These are phyloP conservation scores for Dioscorea cayenensis DNA, from an alignment of 116 monocot species.

Conservation along the genomic window DNA sequence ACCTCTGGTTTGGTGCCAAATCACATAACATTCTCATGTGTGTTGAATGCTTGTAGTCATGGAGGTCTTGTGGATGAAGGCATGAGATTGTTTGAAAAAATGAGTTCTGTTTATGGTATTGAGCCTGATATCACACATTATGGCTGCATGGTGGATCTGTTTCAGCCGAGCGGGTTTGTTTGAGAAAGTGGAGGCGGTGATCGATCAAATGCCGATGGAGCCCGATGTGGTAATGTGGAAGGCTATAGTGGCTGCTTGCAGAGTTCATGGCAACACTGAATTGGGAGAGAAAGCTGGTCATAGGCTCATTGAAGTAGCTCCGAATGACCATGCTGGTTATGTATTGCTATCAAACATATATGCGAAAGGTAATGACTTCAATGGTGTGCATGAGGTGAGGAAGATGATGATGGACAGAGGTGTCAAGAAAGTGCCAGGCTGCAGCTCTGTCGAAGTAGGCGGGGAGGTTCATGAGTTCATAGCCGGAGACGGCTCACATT, in stretches of 20 bases:
- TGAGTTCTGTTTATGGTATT: slow-evolving; percentile 35
- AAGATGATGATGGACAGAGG: slow-evolving; percentile 34
- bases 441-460: slow-evolving; percentile 36
- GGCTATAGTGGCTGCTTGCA: slow-evolving; percentile 49
- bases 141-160: slow-evolving; percentile 75
- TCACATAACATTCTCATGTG: slow-evolving; percentile 45
- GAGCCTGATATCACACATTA: slow-evolving; percentile 59
- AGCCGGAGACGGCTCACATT: slow-evolving; percentile 1
- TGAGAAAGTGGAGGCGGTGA: slow-evolving; percentile 41
- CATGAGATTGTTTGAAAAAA: slow-evolving; percentile 27
- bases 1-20: slow-evolving; percentile 27
- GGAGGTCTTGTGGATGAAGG: slow-evolving; percentile 54
- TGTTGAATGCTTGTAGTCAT: slow-evolving; percentile 70
- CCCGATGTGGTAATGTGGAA: slow-evolving; percentile 73
- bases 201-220: slow-evolving; percentile 44
- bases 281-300: slow-evolving; percentile 57
- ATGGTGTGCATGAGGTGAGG: slow-evolving; percentile 36
- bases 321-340: slow-evolving; percentile 51
- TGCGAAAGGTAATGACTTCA: slow-evolving; percentile 33
- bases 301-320: slow-evolving; percentile 38
- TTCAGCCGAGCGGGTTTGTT: slow-evolving; percentile 53
- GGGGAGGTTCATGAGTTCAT: slow-evolving; percentile 10
- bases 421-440: slow-evolving; percentile 42
- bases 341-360: slow-evolving; percentile 56
- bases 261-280: slow-evolving; percentile 38